These are phyloP conservation scores for Paramecium pentaurelia DNA, from an alignment of 73 alveolate species.

Conservation along the genomic window DNA sequence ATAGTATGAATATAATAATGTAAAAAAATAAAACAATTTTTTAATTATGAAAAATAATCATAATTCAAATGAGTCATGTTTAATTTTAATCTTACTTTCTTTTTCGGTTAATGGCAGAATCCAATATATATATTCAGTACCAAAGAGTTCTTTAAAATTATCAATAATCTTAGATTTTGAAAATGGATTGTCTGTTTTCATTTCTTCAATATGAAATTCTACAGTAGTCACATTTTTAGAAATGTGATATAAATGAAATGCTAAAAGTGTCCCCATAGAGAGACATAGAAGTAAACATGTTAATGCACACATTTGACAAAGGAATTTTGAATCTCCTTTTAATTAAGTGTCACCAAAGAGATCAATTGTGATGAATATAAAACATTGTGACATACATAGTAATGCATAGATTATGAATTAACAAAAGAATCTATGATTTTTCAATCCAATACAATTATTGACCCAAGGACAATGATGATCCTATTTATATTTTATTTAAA, in stretches of 20 bases:
- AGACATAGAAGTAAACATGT: neutral
- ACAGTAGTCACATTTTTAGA: constrained; percentile 21
- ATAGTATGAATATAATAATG: neutral
- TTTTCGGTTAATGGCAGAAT: neutral
- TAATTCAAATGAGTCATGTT: constrained; percentile 5
- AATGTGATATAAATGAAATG: neutral
- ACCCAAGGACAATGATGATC: constrained; percentile 95
- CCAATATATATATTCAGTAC: neutral
- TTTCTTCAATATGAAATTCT: constrained; percentile 40
- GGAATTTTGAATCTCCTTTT: neutral
- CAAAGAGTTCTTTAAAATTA: constrained; percentile 24
- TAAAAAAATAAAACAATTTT: neutral
- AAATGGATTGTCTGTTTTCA: constrained; percentile 50
- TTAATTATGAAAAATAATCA: neutral
- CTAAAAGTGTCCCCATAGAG: neutral
- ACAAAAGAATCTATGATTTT: constrained; percentile 70
- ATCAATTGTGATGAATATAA: neutral
- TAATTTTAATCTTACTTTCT: neutral
- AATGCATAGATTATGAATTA: constrained; percentile 40
- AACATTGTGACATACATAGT: neutral
- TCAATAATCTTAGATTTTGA: neutral
- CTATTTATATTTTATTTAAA: neutral
- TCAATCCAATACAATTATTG: constrained; percentile 80
- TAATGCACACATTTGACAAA: constrained; percentile 16
- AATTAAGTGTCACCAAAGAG: neutral